Percentiles rank a stretch among this genome's conserved stretches.
phyloP scores from a whole-genome alignment of 768 basidiomycete species.

The Lactarius quietus region DNA sequence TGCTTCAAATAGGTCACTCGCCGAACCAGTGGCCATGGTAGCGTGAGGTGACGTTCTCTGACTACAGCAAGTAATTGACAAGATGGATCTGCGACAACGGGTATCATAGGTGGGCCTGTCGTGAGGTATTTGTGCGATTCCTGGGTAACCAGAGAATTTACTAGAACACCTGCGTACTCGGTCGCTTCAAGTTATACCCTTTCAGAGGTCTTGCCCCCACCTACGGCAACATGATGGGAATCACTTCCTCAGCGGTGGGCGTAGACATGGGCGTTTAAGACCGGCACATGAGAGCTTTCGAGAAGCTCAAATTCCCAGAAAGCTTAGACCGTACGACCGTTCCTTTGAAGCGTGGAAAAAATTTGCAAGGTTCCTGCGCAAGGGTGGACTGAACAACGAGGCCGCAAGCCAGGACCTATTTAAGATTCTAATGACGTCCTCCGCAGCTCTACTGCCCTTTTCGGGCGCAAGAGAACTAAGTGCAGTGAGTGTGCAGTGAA shows the following conservation, averaged over 20 bases:
- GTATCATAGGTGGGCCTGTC: background rate
- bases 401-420: background rate
- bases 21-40: background rate
- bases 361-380: background rate
- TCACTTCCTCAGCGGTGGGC: background rate
- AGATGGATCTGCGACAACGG: background rate
- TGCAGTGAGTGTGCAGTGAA: background rate
- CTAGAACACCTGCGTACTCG: background rate
- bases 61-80: background rate
- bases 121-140: background rate
- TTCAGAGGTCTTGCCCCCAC: background rate
- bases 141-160: background rate
- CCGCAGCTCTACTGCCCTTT: background rate
- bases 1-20: background rate
- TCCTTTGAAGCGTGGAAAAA: background rate
- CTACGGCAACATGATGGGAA: background rate
- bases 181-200: background rate
- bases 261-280: background rate
- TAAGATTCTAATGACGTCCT: background rate
- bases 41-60: background rate
- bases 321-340: background rate
- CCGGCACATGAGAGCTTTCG: background rate
- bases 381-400: background rate
- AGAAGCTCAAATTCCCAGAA: background rate
- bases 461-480: background rate